A percentile compares a stretch with the other conserved stretches of the same genome.
Evolutionary conservation across 208 protist species (phyloP).

Genomic region (Crithidia bombi): DNA sequence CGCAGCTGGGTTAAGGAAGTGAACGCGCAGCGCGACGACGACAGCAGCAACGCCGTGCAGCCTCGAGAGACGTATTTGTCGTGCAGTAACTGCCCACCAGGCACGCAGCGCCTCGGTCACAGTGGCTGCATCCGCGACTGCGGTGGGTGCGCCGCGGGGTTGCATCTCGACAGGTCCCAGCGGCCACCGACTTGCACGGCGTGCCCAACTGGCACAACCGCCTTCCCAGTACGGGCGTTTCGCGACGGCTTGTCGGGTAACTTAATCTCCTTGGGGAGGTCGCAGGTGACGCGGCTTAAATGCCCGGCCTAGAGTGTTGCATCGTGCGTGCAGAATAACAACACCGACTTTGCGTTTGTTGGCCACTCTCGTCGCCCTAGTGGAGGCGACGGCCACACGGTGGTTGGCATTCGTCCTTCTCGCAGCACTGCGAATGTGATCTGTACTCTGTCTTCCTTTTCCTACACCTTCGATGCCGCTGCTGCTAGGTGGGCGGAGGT

Average conservation of each 20-base stretch:
- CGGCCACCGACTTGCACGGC: background rate
- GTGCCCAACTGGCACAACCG: conserved; percentile 12
- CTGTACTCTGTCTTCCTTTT: background rate
- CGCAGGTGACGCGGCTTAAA: background rate
- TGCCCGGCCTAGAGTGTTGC: background rate
- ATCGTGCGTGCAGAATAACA: background rate
- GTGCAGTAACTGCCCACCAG: conserved; percentile 17
- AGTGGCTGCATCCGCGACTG: background rate
- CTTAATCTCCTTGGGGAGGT: background rate
- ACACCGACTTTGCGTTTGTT: conserved; percentile 4
- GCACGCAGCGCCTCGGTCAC: conserved; percentile 1
- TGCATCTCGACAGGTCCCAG: background rate
- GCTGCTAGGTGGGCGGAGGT: conserved; percentile 10
- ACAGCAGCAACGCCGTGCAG: background rate
- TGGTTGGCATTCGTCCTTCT: conserved; percentile 14
- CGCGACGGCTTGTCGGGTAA: conserved; percentile 19
- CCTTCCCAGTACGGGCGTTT: background rate
- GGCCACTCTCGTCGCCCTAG: background rate
- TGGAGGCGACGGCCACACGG: background rate
- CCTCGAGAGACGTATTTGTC: background rate
- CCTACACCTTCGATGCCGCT: background rate
- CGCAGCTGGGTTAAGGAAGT: conserved; percentile 8
- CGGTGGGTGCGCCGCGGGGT: background rate
- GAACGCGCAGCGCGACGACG: background rate
- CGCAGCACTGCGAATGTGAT: background rate